Evolutionary conservation across 176 grass and related monocot species (phyloP), one percentile per base, ranked within the genome.

Genomic region (Triticum monococcum): DNA sequence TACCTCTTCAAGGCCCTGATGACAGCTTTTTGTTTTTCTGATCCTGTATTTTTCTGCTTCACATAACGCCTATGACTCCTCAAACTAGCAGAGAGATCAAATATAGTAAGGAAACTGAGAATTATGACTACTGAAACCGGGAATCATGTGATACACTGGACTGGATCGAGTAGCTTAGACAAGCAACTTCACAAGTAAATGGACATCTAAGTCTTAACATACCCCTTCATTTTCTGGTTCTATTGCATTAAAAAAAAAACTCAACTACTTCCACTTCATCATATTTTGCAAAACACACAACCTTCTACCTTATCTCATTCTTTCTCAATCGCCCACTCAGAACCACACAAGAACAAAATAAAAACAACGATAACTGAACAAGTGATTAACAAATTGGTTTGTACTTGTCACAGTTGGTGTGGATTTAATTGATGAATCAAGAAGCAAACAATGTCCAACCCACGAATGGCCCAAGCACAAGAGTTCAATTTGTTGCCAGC

Each of bases 1-100:
- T 48, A 75, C 72, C 72, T 52, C 72, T 75, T 52, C 72, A 75
- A 18, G 24, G 72, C 72, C 24, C 43, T 30, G 72, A 52, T 17
- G 14, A 75, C 17, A 30, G 43, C 72, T 20, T 75, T 26, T 30
- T 12, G 12, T 75, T 8, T 20, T 57, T 20, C 14, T 57, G 54
- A 45, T 75, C 41, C 72, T 30, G 43, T 75, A 28, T 75, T 14
- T 50, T 50, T 52, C 24, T 10, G 46, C 14, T 75, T 75, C 72
- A 75, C 24, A 3, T 75, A 75, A 45, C 43, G 72, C 72, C 72
- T 52, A 3, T 41, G 72, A 4, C 43, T 50, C 72, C 72, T 10
- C 28, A 75, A 75, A 75, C 72, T 75, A 52, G 71, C n/a, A 63
- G n/a, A 63, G 8, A 63, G 22, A 63, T 11, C n/a, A 63, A 25